Evolutionary conservation across 192 early-diverging fungal species (phyloP), one percentile per base, ranked within the genome.

Genomic region (Allomyces javanicus): DNA sequence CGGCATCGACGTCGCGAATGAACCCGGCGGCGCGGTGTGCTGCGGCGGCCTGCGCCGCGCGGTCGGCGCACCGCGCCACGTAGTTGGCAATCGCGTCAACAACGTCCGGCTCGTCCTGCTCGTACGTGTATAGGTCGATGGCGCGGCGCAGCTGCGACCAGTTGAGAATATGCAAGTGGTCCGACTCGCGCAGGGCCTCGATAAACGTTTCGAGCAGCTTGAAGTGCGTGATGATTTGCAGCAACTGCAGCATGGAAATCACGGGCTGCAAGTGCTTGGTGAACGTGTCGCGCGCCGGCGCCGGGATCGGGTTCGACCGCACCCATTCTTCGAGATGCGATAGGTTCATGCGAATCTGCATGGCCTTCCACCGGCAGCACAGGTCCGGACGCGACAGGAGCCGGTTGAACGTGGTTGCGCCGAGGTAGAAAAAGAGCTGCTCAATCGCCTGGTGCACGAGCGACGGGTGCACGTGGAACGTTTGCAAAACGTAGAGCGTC

Each of bases 301-400:
- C 63, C 17, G 80, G 73, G 62, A 75, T 44, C 24, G 74, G 68
- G 62, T 87, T 81, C 25, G 81, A 69, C 40, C 87, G 84, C 24
- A 91, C 81, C 94, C 94, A 96, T 62, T 92, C 89, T 66, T 87
- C 89, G 14, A 94, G 66, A 23, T 80, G 76, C 10, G 85, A 85
- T 40, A 93, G 67, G 68, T 94, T 97, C 76, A 90, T 83, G 23
- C 86, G 86, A 9, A 93, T 85, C 73, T 87, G 89, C 66, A 90
- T 77, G 2, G 94, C 91, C 63, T 85, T 86, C 22, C 81, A 80
- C 12, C 92, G 88, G 66, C 85, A 85, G 68, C 86, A 73, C 65
- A 85, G 80, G 64, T 89, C 85, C 44, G 82, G 85, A 55, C 82
- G 83, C 0, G 80, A 80, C 70, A 97, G 74, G 71, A 97, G 87